phyloP scores from a whole-genome alignment of 768 basidiomycete species.

The Daedaleopsis sinensis region DNA sequence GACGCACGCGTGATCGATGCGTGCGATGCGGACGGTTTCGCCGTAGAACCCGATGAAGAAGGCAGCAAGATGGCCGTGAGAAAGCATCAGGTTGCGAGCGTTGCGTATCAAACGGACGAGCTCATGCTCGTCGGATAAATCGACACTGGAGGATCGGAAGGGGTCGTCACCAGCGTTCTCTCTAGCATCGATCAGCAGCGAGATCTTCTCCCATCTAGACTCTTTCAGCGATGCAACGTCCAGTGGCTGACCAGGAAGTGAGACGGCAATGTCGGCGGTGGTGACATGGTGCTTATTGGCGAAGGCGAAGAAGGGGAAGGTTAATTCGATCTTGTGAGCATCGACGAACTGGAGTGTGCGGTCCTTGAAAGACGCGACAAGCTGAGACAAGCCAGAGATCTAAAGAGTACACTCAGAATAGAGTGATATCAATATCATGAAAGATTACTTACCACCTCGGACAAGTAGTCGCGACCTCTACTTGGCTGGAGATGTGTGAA shows the following conservation, averaged over 20 bases:
- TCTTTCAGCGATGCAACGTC: neutral
- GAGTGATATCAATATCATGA: no score
- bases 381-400: no score
- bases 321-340: neutral
- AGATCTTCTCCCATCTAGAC: neutral
- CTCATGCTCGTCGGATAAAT: neutral
- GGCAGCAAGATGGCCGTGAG: constrained; percentile 5
- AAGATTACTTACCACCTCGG: neutral
- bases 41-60: constrained; percentile 20
- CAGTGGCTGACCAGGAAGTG: constrained; percentile 1
- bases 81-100: constrained; percentile 16
- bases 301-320: constrained; percentile 9
- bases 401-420: no score
- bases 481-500: neutral
- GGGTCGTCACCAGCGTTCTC: no score
- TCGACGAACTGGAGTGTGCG: no score
- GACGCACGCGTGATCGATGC: constrained; percentile 12
- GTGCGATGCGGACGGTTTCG: constrained; percentile 7
- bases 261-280: constrained; percentile 2
- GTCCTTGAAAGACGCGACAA: no score
- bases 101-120: constrained; percentile 4
- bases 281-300: neutral
- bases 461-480: neutral
- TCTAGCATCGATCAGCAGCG: no score
- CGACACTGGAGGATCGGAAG: no score